These are phyloP conservation scores for Cetraspora pellucida DNA, from an alignment of 192 early-diverging fungal species.

Conservation along the genomic window DNA sequence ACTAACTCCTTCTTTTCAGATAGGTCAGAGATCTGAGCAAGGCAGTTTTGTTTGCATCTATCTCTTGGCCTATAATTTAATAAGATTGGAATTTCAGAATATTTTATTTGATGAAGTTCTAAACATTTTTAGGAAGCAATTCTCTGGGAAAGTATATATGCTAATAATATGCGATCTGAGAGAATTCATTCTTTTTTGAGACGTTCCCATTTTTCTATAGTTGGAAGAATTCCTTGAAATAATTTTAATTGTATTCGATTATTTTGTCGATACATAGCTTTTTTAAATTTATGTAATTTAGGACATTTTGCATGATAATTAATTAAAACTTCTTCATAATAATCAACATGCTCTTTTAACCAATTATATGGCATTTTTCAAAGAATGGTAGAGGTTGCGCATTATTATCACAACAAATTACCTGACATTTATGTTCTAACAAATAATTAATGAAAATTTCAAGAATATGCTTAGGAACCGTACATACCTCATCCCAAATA, in stretches of 20 bases:
- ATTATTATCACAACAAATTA: constrained; percentile 25
- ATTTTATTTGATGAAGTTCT: constrained; percentile 28
- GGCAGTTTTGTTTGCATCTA: constrained; percentile 31
- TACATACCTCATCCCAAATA: constrained; percentile 30
- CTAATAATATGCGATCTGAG: constrained; percentile 26
- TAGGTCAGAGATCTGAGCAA: constrained; percentile 10
- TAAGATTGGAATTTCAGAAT: constrained; percentile 2
- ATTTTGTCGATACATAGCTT: constrained; percentile 20
- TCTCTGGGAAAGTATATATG: constrained; percentile 22
- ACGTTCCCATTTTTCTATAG: constrained; percentile 28
- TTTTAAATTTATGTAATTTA: constrained; percentile 21
- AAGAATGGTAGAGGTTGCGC: constrained; percentile 29
- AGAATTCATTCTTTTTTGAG: constrained; percentile 5
- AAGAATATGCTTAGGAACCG: constrained; percentile 16
- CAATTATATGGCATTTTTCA: constrained; percentile 20
- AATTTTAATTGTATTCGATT: constrained; percentile 10
- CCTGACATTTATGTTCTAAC: constrained; percentile 27
- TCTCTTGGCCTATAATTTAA: constrained; percentile 33
- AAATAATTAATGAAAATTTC: constrained; percentile 27
- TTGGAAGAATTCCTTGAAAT: constrained; percentile 1
- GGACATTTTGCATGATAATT: constrained; percentile 6
- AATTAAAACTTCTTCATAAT: constrained; percentile 29
- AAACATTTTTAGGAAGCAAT: constrained; percentile 24
- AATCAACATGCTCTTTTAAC: constrained; percentile 23
- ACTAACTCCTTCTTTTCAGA: constrained; percentile 29